These are phyloP conservation scores for Larix kaempferi DNA, from an alignment of 75 land plant genomes.

Conservation along the genomic window DNA sequence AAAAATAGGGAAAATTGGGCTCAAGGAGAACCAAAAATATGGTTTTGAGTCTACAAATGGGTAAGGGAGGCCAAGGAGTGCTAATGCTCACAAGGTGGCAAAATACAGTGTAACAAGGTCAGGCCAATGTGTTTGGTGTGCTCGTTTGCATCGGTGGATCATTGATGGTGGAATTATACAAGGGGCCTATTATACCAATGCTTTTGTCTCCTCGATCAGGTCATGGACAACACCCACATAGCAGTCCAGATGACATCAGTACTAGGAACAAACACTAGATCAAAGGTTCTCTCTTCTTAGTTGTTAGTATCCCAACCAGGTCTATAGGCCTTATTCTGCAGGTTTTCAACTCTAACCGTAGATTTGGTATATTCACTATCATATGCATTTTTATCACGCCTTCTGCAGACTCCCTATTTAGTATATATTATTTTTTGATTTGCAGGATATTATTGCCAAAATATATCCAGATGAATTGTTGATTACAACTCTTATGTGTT, in stretches of 20 bases:
- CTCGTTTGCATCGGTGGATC: background rate
- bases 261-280: conserved; percentile 14
- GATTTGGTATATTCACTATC: background rate
- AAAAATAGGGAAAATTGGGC: too few species aligned
- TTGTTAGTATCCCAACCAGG: conserved; percentile 32
- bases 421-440: background rate
- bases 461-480: conserved; percentile 28
- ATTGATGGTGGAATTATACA: background rate
- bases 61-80: too few species aligned
- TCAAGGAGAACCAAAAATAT: too few species aligned
- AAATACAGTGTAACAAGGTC: too few species aligned
- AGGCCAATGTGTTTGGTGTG: background rate
- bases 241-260: background rate
- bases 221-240: background rate
- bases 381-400: background rate
- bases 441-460: conserved; percentile 33
- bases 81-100: too few species aligned
- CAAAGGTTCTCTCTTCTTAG: conserved; percentile 30
- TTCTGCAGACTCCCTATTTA: background rate
- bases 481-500: conserved; percentile 41
- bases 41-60: too few species aligned
- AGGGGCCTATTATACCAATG: background rate
- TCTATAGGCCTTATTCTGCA: conserved; percentile 42
- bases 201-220: background rate
- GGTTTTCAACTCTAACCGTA: conserved; percentile 19